Evolutionary conservation across 345 rosid species (phyloP).

Genomic region (Rhodomyrtus tomentosa): DNA sequence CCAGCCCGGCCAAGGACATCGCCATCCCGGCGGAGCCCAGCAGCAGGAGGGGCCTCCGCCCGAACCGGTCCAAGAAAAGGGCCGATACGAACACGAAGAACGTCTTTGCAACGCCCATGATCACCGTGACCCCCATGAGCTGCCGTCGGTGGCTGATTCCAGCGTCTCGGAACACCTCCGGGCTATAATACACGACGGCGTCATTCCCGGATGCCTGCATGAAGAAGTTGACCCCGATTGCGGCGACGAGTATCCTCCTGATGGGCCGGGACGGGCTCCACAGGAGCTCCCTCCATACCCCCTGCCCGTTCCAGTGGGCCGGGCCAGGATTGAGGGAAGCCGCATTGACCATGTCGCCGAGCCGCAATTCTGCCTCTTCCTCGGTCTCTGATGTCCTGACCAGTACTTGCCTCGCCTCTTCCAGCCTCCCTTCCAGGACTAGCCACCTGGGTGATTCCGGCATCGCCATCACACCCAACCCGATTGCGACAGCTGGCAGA

Average conservation of each 20-base stretch:
- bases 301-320: conserved; percentile 21
- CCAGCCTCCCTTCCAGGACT: conserved; percentile 33
- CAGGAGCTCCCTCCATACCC: conserved; percentile 52
- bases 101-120: conserved; percentile 41
- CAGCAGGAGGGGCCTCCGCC: conserved; percentile 53
- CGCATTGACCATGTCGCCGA: conserved; percentile 29
- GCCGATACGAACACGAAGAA: conserved; percentile 43
- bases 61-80: conserved; percentile 40
- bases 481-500: conserved; percentile 32
- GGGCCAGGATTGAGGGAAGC: conserved; percentile 4
- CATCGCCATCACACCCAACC: conserved; percentile 40
- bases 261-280: conserved; percentile 34
- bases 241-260: conserved; percentile 41
- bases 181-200: conserved; percentile 53
- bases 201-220: conserved; percentile 72
- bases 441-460: conserved; percentile 84
- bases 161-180: conserved; percentile 42
- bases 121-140: conserved; percentile 40
- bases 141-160: conserved; percentile 36
- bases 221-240: conserved; percentile 55
- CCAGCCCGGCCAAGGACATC: conserved; percentile 30
- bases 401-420: conserved; percentile 43
- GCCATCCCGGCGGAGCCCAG: conserved; percentile 48
- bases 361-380: conserved; percentile 44
- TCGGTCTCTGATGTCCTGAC: conserved; percentile 24